Conservation (phyloP, 192 early-diverging fungal genomes). For the Lunasporangiospora selenospora region DNA sequence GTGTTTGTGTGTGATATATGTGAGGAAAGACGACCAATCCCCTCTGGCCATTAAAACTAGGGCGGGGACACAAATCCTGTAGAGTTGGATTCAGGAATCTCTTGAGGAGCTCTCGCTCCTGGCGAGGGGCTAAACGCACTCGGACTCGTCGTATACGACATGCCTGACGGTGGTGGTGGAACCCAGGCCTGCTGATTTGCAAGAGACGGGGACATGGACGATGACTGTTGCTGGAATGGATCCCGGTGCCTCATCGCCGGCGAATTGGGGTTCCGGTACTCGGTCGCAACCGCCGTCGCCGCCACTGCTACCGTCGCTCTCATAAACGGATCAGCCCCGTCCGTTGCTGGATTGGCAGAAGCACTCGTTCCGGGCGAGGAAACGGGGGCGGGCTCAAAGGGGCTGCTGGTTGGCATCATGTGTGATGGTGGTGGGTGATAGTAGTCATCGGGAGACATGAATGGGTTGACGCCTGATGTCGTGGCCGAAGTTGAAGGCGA, state of each 20-base stretch:
- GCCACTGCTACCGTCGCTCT: neutral
- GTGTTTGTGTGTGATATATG: neutral
- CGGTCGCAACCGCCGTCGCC: neutral
- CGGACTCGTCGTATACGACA: too few species aligned
- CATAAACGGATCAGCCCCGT: constrained; percentile 16
- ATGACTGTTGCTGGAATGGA: constrained; percentile 10
- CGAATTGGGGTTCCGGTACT: neutral
- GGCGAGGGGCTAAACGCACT: constrained; percentile 6
- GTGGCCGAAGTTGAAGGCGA: too few species aligned
- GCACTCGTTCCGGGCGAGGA: too few species aligned
- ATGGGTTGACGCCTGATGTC: constrained; percentile 11
- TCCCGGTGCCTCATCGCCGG: too few species aligned
- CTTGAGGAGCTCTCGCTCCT: constrained; percentile 26
- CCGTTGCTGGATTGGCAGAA: neutral
- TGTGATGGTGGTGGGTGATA: neutral
- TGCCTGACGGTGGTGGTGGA: too few species aligned
- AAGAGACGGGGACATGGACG: neutral
- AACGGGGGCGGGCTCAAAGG: too few species aligned
- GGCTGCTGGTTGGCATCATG: neutral
- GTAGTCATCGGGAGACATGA: constrained; percentile 25
- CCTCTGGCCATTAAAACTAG: too few species aligned
- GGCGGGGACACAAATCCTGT: too few species aligned
- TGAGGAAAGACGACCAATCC: too few species aligned
- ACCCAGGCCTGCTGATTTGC: constrained; percentile 3
- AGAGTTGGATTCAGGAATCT: constrained; percentile 8